Evolutionary conservation across 768 basidiomycete genomes (phyloP).

Genomic region (Suillus spraguei): DNA sequence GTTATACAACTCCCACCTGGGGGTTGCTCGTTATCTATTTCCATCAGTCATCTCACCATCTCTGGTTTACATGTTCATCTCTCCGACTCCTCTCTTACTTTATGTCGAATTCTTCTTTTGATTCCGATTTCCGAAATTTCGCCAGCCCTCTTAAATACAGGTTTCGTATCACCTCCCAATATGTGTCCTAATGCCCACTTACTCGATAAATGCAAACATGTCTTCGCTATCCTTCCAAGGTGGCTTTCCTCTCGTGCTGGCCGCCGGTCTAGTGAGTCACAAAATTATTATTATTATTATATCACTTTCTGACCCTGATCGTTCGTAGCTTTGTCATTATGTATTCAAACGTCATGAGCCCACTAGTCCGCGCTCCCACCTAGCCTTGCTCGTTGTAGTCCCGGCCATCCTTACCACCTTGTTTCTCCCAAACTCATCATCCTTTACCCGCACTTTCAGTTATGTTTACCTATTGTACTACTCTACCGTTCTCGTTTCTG

Average conservation of each 20-base stretch:
- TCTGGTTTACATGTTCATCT: slow-evolving; percentile 10
- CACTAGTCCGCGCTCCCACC: slow-evolving; percentile 27
- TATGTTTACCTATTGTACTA: slow-evolving; percentile 32
- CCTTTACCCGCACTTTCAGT: slow-evolving; percentile 13
- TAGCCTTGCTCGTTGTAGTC: slow-evolving; percentile 23
- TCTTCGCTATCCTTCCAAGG: slow-evolving; percentile 21
- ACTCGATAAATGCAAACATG: slow-evolving; percentile 21
- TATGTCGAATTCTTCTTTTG: slow-evolving; percentile 36
- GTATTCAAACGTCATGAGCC: slow-evolving; percentile 37
- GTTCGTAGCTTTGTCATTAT: slow-evolving; percentile 28
- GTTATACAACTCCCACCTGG: slow-evolving; percentile 23
- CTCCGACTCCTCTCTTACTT: too few species aligned
- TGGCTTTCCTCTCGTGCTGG: slow-evolving; percentile 21
- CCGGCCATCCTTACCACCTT: slow-evolving; percentile 25
- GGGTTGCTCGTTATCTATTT: slow-evolving; percentile 17
- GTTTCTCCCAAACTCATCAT: slow-evolving; percentile 19
- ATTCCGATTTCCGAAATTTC: slow-evolving; percentile 35
- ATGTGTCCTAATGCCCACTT: slow-evolving; percentile 22
- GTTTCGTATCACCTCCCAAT: slow-evolving; percentile 25
- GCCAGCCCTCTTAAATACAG: slow-evolving; percentile 28
- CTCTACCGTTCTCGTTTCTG: slow-evolving; percentile 31
- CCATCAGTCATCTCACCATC: slow-evolving; percentile 16
- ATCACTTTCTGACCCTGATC: slow-evolving; percentile 15
- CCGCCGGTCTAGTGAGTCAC: slow-evolving; percentile 27
- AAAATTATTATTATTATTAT: background rate